Conservation (phyloP, 1,284 basidiomycete genomes). For the Phylloboletellus chloephorus region DNA sequence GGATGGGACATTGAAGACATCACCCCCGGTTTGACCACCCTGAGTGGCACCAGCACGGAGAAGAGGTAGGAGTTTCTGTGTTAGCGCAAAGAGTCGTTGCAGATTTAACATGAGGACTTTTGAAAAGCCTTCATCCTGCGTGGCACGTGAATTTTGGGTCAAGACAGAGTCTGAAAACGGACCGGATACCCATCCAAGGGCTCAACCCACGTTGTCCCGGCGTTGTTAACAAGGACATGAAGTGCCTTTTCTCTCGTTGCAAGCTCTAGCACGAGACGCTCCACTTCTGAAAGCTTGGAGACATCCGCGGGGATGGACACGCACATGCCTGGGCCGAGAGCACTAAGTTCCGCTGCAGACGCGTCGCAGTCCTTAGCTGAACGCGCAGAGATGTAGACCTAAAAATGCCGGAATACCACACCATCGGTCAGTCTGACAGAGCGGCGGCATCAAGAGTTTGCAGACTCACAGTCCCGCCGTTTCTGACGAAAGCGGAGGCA, state of each 20-base stretch:
- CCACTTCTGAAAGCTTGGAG: slow-evolving; percentile 54
- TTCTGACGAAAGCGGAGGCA: slow-evolving; percentile 58
- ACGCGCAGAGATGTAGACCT: slow-evolving; percentile 69
- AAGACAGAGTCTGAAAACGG: slow-evolving; percentile 11
- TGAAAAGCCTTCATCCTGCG: slow-evolving; percentile 48
- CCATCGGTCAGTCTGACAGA: not conserved
- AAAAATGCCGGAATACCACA: slow-evolving; percentile 2
- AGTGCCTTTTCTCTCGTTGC: slow-evolving; percentile 47
- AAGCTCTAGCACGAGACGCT: slow-evolving; percentile 49
- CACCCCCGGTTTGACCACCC: slow-evolving; percentile 35
- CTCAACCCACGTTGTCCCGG: slow-evolving; percentile 62
- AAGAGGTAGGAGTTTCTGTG: slow-evolving; percentile 61
- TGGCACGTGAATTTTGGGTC: slow-evolving; percentile 16
- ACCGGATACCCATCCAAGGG: slow-evolving; percentile 53
- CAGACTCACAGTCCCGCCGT: slow-evolving; percentile 52
- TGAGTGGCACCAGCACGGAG: slow-evolving; percentile 48
- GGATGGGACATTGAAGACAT: slow-evolving; percentile 44
- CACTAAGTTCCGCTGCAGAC: slow-evolving; percentile 53
- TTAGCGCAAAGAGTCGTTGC: slow-evolving; percentile 66
- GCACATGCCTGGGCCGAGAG: slow-evolving; percentile 52
- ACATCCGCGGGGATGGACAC: slow-evolving; percentile 58
- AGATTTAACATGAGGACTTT: slow-evolving; percentile 64
- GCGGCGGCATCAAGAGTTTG: not conserved
- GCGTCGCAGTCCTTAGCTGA: slow-evolving; percentile 50
- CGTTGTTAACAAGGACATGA: slow-evolving; percentile 66